These are phyloP conservation scores for Salix koriyanagi DNA, from an alignment of 345 rosid genomes.

Conservation along the genomic window DNA sequence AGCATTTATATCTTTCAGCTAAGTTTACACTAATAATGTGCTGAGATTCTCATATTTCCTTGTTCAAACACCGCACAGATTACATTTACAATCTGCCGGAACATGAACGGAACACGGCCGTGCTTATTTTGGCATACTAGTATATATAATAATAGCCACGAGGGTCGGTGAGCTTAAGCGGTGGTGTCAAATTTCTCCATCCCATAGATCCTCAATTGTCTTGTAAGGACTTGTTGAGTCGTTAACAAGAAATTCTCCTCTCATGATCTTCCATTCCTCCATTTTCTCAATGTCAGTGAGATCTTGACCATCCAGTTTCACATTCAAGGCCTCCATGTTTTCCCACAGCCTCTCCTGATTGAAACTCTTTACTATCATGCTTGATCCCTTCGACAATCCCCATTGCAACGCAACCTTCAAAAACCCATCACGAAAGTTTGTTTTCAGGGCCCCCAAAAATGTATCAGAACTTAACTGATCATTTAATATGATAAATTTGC, in stretches of 20 bases:
- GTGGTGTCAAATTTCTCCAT: slow-evolving; percentile 51
- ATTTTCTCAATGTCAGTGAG: slow-evolving; percentile 45
- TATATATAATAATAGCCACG: too few relatives aligned
- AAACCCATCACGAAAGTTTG: neutral
- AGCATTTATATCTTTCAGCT: too few relatives aligned
- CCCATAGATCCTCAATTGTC: slow-evolving; percentile 71
- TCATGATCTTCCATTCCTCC: slow-evolving; percentile 68
- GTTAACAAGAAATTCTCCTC: slow-evolving; percentile 72
- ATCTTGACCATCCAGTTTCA: slow-evolving; percentile 54
- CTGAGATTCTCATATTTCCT: too few relatives aligned
- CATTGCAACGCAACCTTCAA: slow-evolving; percentile 72
- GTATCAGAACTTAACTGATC: neutral
- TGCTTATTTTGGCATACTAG: too few relatives aligned
- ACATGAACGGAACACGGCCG: too few relatives aligned
- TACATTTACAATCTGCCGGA: too few relatives aligned
- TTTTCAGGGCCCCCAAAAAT: neutral
- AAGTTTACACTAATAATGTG: too few relatives aligned
- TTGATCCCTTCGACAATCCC: slow-evolving; percentile 79
- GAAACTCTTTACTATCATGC: slow-evolving; percentile 83
- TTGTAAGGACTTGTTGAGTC: slow-evolving; percentile 71
- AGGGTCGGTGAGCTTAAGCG: too few relatives aligned
- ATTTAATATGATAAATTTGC: neutral
- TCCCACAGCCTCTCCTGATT: slow-evolving; percentile 53
- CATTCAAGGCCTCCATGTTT: slow-evolving; percentile 51
- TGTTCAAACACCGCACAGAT: too few relatives aligned